Evolutionary conservation across 129 eudicot species (phyloP).

Genomic region (Calendula officinalis): DNA sequence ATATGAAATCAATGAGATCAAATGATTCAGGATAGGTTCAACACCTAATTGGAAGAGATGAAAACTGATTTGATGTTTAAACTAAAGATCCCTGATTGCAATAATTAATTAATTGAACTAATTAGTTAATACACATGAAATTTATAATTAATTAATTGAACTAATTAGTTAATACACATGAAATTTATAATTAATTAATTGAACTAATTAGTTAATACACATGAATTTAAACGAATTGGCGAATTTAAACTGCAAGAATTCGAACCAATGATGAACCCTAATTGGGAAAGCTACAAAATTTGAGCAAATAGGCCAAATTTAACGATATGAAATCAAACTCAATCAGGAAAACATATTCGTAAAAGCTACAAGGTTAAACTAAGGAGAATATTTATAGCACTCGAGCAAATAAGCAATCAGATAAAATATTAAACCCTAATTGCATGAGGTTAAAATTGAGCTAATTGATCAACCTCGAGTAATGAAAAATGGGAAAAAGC

Average conservation of each 20-base stretch:
- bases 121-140: no score
- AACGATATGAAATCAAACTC: not conserved
- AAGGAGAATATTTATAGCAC: not conserved
- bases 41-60: not conserved
- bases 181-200: no score
- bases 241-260: no score
- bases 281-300: not conserved
- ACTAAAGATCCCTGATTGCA: conserved; percentile 1
- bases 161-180: no score
- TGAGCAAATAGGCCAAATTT: not conserved
- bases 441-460: not conserved
- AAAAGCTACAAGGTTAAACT: not conserved
- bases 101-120: not conserved
- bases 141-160: no score
- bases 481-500: not conserved
- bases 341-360: not conserved
- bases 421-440: not conserved
- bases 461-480: not conserved
- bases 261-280: not conserved
- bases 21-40: not conserved
- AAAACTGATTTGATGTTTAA: not conserved
- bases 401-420: not conserved
- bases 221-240: not conserved
- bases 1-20: not conserved
- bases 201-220: not conserved